Base-by-base conservation (phyloP, 2,329 filamentous ascomycete genomes). In the Sarocladium brachiariae region DNA sequence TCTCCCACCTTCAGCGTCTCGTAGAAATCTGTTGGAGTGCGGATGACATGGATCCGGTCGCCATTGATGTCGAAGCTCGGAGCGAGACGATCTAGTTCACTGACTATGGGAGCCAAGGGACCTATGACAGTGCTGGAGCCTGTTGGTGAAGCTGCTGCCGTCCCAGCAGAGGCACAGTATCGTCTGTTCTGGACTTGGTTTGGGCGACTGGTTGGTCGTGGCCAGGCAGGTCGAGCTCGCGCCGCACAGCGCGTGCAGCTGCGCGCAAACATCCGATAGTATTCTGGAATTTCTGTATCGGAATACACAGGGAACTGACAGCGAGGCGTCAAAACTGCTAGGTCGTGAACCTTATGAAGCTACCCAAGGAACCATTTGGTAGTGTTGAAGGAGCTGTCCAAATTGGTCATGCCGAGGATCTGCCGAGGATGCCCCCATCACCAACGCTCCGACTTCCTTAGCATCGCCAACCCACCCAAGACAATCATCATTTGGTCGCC, bases 11-110 rank as follows among this genome's bases (percentile, higher is more conserved):
- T 96, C 53, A 99, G 73, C 7, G 86, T 89, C 58, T 87, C 83
- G 68, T 96, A 99, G 65, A 99, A 99, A 50, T 92, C 87, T n/a
- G 80, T 70, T 0, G 93, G 93, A 2, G 86, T 86, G 58, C 83
- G 78, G 11, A 99, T 68, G 18, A 99, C 85, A 10, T 78, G 76
- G 47, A 99, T 86, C 52, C 92, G 82, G 4, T 88, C 87, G 2
- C 89, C 88, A 23, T 83, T 74, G 23, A 99, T 76, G 63, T 91
- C 87, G 59, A 99, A 96, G 39, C 87, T 85, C n/a, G 93, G 93
- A 3, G 91, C 87, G 56, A 97, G 81, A 59, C 79, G 86, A 66
- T 99, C 93, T 54, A 99, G 72, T 66, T 99, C 91, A 59, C 69
- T 68, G 63, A 80, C 65, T 63, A 87, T 74, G 11, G 78, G 75